These are phyloP conservation scores for Chaetomidium leptoderma DNA, from an alignment of 495 filamentous ascomycete genomes.

Conservation along the genomic window DNA sequence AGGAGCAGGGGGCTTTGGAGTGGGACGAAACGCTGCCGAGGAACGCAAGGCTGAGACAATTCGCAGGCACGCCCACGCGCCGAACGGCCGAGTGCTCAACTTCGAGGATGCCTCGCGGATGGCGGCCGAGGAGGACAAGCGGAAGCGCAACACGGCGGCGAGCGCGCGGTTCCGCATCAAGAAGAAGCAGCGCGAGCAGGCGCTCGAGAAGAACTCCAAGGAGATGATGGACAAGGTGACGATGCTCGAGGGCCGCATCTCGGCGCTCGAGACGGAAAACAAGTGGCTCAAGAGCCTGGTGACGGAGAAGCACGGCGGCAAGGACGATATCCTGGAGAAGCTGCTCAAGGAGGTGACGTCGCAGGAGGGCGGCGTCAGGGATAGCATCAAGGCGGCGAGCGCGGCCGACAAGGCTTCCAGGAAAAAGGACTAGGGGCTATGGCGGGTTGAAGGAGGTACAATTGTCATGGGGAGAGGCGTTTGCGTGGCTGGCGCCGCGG, in stretches of 20 bases:
- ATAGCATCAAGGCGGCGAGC: constrained; percentile 9
- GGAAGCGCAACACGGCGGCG: constrained; percentile 91
- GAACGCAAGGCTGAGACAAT: constrained; percentile 51
- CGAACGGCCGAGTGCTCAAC: constrained; percentile 34
- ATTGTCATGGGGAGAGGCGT: constrained; percentile 6
- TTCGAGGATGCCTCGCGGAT: constrained; percentile 67
- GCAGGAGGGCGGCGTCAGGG: constrained; percentile 8
- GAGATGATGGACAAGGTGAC: constrained; percentile 84
- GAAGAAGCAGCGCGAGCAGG: constrained; percentile 98
- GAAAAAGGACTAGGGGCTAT: constrained; percentile 3
- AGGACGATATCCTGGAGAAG: constrained; percentile 45
- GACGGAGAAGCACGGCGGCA: constrained; percentile 78
- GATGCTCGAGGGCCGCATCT: constrained; percentile 73
- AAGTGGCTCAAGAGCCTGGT: constrained; percentile 93
- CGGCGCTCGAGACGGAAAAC: constrained; percentile 90
- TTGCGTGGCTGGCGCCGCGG: constrained; percentile 3
- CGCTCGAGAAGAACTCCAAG: constrained; percentile 83
- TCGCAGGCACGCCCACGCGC: constrained; percentile 16
- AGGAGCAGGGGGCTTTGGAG: too few relatives aligned
- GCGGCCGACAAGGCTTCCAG: background rate
- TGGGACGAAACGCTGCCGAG: constrained; percentile 32
- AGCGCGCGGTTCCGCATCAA: constrained; percentile 94
- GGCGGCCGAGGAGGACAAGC: constrained; percentile 95
- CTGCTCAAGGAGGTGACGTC: constrained; percentile 40
- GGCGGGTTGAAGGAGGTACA: background rate